These are phyloP conservation scores for Somion occarium DNA, from an alignment of 1,284 basidiomycete species.

Conservation along the genomic window DNA sequence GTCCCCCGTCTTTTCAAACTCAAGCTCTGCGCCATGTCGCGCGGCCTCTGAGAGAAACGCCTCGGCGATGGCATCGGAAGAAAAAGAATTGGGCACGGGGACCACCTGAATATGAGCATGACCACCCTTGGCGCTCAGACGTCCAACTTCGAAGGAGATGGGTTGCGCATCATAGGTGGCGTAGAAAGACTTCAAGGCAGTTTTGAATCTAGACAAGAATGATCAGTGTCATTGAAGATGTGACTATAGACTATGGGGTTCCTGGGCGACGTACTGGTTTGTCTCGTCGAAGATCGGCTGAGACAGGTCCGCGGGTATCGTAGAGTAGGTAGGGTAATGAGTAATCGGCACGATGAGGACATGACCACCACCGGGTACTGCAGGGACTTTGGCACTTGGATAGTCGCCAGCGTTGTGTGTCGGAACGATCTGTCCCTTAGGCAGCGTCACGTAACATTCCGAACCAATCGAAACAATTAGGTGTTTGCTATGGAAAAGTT, in stretches of 20 bases:
- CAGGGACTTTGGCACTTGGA: conserved; percentile 28
- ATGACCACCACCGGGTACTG: conserved; percentile 90
- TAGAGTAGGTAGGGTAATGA: conserved; percentile 57
- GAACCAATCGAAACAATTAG: conserved; percentile 89
- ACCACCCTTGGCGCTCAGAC: conserved; percentile 80
- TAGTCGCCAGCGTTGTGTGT: conserved; percentile 54
- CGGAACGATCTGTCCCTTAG: conserved; percentile 89
- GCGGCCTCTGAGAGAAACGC: conserved; percentile 69
- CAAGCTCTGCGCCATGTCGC: conserved; percentile 59
- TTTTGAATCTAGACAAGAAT: conserved; percentile 59
- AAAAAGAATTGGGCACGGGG: conserved; percentile 66
- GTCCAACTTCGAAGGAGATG: conserved; percentile 86
- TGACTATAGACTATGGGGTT: too few species aligned
- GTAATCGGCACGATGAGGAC: conserved; percentile 85
- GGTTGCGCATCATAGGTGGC: conserved; percentile 63
- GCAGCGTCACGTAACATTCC: conserved; percentile 90
- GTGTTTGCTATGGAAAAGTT: conserved; percentile 64
- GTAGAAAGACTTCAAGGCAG: conserved; percentile 68
- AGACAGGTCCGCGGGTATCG: conserved; percentile 70
- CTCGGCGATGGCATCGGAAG: conserved; percentile 52
- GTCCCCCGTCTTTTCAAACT: conserved; percentile 61
- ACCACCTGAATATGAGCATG: conserved; percentile 91
- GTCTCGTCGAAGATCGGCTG: conserved; percentile 78
- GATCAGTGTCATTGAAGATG: not conserved
- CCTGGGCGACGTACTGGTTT: conserved; percentile 50